A percentile compares a stretch with the other conserved stretches of the same genome.
Evolutionary conservation across 2,329 filamentous ascomycete species (phyloP).

Genomic region (Pseudofabraea citricarpa): DNA sequence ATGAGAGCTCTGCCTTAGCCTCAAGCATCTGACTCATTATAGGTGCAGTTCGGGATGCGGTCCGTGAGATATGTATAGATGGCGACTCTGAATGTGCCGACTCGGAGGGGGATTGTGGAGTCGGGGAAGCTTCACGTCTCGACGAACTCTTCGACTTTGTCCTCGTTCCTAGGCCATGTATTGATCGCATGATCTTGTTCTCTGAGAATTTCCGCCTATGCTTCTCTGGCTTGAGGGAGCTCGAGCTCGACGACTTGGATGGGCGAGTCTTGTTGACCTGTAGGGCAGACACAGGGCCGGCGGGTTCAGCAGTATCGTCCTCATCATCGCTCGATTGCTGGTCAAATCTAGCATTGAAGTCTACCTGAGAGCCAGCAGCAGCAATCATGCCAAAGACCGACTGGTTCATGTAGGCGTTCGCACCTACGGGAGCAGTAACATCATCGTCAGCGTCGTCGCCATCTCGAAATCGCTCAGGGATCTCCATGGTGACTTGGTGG

Average conservation of each 20-base stretch:
- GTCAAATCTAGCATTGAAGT: slow-evolving; percentile 79
- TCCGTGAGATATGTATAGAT: slow-evolving; percentile 28
- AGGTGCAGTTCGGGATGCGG: slow-evolving; percentile 49
- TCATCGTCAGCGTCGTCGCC: slow-evolving; percentile 57
- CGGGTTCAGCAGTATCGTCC: slow-evolving; percentile 19
- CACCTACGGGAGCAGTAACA: slow-evolving; percentile 50
- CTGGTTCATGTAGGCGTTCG: slow-evolving; percentile 66
- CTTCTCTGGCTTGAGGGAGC: slow-evolving; percentile 29
- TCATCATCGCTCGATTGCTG: slow-evolving; percentile 72
- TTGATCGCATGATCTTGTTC: slow-evolving; percentile 59
- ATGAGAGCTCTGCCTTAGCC: slow-evolving; percentile 59
- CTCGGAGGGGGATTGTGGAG: slow-evolving; percentile 26
- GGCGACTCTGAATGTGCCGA: slow-evolving; percentile 15
- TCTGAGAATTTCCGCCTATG: slow-evolving; percentile 60
- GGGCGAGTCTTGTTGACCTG: slow-evolving; percentile 19
- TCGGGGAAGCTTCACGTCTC: slow-evolving; percentile 12
- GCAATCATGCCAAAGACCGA: slow-evolving; percentile 92
- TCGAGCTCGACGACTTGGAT: slow-evolving; percentile 28
- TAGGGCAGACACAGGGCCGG: slow-evolving; percentile 14
- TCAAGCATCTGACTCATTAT: slow-evolving; percentile 76
- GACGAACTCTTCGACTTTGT: slow-evolving; percentile 33
- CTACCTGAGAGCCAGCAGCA: slow-evolving; percentile 75
- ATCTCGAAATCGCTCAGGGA: slow-evolving; percentile 53
- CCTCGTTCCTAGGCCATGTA: slow-evolving; percentile 48
- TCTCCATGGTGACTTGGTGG: slow-evolving; percentile 39